Evolutionary conservation across 768 basidiomycete species (phyloP).

Genomic region (Boletus eberwhitei): DNA sequence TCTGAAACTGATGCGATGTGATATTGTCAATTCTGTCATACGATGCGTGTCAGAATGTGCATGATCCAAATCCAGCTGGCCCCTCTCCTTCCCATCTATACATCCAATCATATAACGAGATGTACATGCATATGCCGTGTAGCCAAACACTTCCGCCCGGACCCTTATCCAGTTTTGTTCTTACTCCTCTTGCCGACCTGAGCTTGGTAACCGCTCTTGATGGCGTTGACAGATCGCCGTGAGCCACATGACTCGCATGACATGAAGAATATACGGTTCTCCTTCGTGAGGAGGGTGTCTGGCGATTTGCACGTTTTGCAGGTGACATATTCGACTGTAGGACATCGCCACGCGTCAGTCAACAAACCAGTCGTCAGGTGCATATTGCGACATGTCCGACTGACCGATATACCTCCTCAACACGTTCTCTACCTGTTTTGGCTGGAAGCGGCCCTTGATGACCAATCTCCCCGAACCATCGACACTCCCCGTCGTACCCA

Average conservation of each 20-base stretch:
- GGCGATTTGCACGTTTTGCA: conserved; percentile 99
- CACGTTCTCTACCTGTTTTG: conserved; percentile 98
- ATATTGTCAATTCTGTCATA: conserved; percentile 10
- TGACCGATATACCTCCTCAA: conserved; percentile 92
- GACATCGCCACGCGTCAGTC: background rate
- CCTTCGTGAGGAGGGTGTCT: conserved; percentile 93
- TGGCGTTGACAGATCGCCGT: conserved; percentile 86
- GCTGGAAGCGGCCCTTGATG: conserved; percentile 97
- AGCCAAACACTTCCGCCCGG: conserved; percentile 30
- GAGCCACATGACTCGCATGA: conserved; percentile 89
- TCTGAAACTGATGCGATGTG: conserved; percentile 21
- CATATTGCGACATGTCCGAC: conserved; percentile 23
- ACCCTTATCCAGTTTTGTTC: conserved; percentile 62
- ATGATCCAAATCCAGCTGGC: background rate
- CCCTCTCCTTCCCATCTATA: background rate
- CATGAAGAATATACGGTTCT: conserved; percentile 99
- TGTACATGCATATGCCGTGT: background rate
- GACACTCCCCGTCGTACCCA: conserved; percentile 96
- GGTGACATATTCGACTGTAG: conserved; percentile 91
- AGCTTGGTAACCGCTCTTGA: conserved; percentile 99
- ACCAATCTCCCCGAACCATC: conserved; percentile 90
- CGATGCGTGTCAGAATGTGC: conserved; percentile 5
- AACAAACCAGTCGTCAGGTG: background rate
- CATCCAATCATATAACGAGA: background rate
- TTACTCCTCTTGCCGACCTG: conserved; percentile 87